Evolutionary conservation across 1,139 yeast genomes (phyloP).

Genomic region (Petasospora fabianii): DNA sequence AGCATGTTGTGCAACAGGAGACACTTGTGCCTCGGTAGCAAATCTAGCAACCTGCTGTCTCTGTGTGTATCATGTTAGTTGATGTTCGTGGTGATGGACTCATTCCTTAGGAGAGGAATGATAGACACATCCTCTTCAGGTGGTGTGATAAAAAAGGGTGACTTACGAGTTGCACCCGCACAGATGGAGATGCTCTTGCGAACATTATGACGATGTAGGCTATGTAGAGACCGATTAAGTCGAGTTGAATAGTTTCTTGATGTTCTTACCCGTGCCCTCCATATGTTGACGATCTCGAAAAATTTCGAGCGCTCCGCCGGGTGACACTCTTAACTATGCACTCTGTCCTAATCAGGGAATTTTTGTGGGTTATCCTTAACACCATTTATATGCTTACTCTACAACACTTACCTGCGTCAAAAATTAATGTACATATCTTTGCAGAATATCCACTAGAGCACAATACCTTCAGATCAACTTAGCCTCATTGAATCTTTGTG

Average conservation of each 20-base stretch:
- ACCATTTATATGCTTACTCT: background rate
- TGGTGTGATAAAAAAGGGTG: too few relatives aligned
- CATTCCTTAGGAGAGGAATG: too few relatives aligned
- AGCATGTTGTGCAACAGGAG: slow-evolving; percentile 15
- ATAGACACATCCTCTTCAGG: too few relatives aligned
- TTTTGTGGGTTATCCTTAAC: background rate
- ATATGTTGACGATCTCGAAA: background rate
- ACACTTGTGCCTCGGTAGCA: slow-evolving; percentile 22
- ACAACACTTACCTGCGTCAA: too few relatives aligned
- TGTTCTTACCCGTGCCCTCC: background rate
- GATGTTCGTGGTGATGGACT: background rate
- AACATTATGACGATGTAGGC: slow-evolving; percentile 2
- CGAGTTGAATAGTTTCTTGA: background rate
- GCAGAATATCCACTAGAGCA: too few relatives aligned
- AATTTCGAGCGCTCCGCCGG: background rate
- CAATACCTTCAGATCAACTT: slow-evolving; percentile 2
- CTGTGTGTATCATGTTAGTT: slow-evolving; percentile 11
- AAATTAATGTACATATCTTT: background rate
- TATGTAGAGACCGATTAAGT: too few relatives aligned
- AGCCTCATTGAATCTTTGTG: slow-evolving; percentile 14
- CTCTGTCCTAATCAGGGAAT: background rate
- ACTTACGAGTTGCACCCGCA: slow-evolving; percentile 8
- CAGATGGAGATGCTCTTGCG: slow-evolving; percentile 1
- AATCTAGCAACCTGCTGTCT: slow-evolving; percentile 20
- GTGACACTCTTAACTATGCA: background rate